phyloP scores from a whole-genome alignment of 108 stramenopile species.

The Hondaea fermentalgiana region DNA sequence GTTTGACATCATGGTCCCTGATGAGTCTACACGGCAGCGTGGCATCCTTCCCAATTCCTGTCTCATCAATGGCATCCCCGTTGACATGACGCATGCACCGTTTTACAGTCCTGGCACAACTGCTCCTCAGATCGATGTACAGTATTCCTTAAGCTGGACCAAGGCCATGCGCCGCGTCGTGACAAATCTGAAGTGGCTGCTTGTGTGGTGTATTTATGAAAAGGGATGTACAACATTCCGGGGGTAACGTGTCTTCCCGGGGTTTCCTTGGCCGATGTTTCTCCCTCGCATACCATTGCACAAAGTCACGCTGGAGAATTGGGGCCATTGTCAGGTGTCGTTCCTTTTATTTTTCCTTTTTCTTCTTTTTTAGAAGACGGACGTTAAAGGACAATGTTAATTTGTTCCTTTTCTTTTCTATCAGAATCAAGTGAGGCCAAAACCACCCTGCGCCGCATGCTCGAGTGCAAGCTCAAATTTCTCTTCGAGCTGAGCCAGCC shows the following conservation, averaged over 20 bases:
- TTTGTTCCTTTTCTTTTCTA: not conserved
- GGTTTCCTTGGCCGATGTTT: not conserved
- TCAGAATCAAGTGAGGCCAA: not conserved
- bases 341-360: too few species aligned
- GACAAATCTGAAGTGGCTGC: conserved; percentile 10
- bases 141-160: not conserved
- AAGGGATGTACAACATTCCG: not conserved
- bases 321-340: too few species aligned
- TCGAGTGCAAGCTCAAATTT: conserved; percentile 41
- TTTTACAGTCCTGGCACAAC: not conserved
- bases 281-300: not conserved
- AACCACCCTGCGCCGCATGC: conserved; percentile 35
- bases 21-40: not conserved
- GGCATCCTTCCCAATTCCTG: not conserved
- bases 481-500: conserved; percentile 22
- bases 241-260: too few species aligned
- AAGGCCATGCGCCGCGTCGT: not conserved
- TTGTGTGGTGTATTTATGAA: not conserved
- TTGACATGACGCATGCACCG: not conserved
- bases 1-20: not conserved
- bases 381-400: too few species aligned
- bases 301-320: too few species aligned
- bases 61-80: not conserved
- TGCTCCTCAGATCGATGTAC: not conserved
- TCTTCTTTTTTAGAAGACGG: too few species aligned